Base-by-base conservation (phyloP, 2,329 filamentous ascomycete species). In the Thielaviopsis euricoi region DNA sequence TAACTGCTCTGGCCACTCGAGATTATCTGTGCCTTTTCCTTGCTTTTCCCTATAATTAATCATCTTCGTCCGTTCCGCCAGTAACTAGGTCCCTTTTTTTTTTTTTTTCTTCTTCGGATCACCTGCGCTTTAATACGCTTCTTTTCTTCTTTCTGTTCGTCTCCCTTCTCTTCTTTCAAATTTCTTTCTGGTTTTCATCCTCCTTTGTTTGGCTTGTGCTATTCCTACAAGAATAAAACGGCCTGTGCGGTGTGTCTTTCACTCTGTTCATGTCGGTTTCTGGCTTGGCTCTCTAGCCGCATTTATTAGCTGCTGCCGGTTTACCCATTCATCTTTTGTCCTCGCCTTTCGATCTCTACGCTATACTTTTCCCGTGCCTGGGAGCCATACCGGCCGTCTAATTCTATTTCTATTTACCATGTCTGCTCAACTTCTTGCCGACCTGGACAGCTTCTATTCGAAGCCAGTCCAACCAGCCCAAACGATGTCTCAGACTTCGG, bases 351-450 rank as follows among this genome's bases (percentile, higher is more conserved):
- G 15, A 43, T 43, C 37, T 43, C 37, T 43, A n/a, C 37, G 37
- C 37, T 40, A 40, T 13, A 6, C 15, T 40, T 12, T 40, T 6
- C 13, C 37, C 17, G 37, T 43, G 13, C 15, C 7, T 43, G 37
- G 17, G 37, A n/a, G 4, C 15, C 37, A n/a, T 15, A 43, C 13
- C 6, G 15, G 13, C 37, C 2, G 10, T n/a, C 37, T 1, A 17
- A 43, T 43, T 10, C 58, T 57, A 53, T 46, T 43, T 10, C 58
- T 57, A 53, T 46, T 25, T 60, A 66, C 40, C 61, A 85, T 84
- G 81, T 85, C 81, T 63, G 79, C 80, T 61, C 80, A 84, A 68
- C 76, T 85, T 59, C 81, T 84, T 65, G 81, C 80, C 58, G 78
- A 81, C 63, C 83, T 85, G 63, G 79, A 77, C 64, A 72, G 70